Conservation (phyloP, 192 early-diverging fungal genomes). For the Umbelopsis ramanniana region DNA sequence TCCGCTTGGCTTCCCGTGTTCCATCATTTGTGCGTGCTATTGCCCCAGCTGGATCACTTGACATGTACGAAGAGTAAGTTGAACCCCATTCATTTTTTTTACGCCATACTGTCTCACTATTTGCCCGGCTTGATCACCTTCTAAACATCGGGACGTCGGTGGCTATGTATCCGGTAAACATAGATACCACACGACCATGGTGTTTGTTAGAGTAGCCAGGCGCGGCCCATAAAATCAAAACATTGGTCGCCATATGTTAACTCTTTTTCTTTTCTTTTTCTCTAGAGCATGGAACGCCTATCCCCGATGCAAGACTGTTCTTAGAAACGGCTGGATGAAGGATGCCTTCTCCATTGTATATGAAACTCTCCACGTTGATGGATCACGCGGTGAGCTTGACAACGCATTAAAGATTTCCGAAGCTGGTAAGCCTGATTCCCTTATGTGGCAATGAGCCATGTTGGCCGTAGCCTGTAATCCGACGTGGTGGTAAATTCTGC, state of each 20-base stretch:
- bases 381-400: constrained; percentile 69
- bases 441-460: constrained; percentile 16
- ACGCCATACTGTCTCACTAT: neutral
- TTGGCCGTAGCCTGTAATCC: constrained; percentile 15
- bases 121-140: neutral
- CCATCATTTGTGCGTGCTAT: constrained; percentile 65
- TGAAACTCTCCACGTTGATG: constrained; percentile 72
- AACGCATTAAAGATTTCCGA: constrained; percentile 54
- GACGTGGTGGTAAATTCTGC: constrained; percentile 1
- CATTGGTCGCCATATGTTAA: neutral
- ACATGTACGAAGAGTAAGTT: constrained; percentile 67
- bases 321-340: constrained; percentile 71
- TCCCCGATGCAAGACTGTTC: constrained; percentile 61
- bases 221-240: too few species aligned
- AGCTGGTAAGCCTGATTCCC: constrained; percentile 23
- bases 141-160: neutral
- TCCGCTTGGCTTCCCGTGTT: constrained; percentile 54
- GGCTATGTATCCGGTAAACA: constrained; percentile 2
- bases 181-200: neutral
- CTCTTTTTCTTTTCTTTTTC: neutral
- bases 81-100: neutral
- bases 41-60: constrained; percentile 66
- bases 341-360: constrained; percentile 72
- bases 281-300: constrained; percentile 79
- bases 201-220: neutral